Evolutionary conservation across 2,329 filamentous ascomycete species (phyloP).

Genomic region (Stagonosporopsis tanaceti): DNA sequence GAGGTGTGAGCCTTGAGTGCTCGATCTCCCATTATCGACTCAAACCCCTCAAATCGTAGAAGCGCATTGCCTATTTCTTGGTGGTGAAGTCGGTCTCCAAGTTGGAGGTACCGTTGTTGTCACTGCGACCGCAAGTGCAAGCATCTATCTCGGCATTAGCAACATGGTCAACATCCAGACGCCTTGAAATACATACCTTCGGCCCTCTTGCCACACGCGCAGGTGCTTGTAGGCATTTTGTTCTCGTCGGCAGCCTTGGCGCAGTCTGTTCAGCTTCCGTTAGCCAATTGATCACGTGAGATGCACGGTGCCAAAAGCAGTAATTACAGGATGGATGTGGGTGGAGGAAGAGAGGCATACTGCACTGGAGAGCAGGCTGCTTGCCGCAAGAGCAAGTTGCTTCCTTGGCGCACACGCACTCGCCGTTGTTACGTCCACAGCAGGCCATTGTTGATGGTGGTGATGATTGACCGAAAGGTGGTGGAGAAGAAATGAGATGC

Average conservation of each 20-base stretch:
- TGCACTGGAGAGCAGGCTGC: slow-evolving; percentile 85
- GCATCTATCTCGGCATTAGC: slow-evolving; percentile 37
- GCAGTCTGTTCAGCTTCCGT: slow-evolving; percentile 59
- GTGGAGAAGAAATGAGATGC: slow-evolving; percentile 6
- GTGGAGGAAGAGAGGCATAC: slow-evolving; percentile 37
- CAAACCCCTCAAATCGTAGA: background rate
- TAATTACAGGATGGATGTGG: slow-evolving; percentile 22
- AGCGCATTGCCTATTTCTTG: slow-evolving; percentile 53
- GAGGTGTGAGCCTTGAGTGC: background rate
- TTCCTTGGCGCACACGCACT: slow-evolving; percentile 66
- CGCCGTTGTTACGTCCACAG: slow-evolving; percentile 65
- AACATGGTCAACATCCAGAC: background rate
- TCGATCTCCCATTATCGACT: background rate
- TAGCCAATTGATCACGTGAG: slow-evolving; percentile 15
- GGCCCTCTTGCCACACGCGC: slow-evolving; percentile 79
- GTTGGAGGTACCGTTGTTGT: slow-evolving; percentile 66
- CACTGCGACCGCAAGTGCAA: slow-evolving; percentile 84
- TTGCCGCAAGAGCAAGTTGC: slow-evolving; percentile 87
- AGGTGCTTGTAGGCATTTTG: slow-evolving; percentile 70
- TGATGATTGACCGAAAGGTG: slow-evolving; percentile 16
- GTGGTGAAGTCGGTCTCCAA: slow-evolving; percentile 90
- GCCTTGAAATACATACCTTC: slow-evolving; percentile 62
- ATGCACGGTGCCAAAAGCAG: slow-evolving; percentile 13
- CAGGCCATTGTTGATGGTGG: slow-evolving; percentile 55
- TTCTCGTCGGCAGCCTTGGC: slow-evolving; percentile 81